Evolutionary conservation across 176 grass and related monocot species (phyloP), one percentile per base, ranked within the genome.

Genomic region (Juncus inflexus): DNA sequence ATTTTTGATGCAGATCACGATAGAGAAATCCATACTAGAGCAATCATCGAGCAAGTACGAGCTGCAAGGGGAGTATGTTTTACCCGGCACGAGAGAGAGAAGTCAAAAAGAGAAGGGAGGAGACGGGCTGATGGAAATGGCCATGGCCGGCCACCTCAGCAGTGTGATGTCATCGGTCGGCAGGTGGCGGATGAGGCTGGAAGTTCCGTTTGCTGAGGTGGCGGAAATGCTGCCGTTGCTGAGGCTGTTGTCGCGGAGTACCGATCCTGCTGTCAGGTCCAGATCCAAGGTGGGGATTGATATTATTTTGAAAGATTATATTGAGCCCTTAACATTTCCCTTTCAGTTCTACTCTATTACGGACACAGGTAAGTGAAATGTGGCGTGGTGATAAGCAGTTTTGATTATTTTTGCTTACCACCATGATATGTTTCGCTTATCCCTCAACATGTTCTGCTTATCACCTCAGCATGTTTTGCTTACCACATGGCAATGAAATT

Each of bases 151-250:
- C 64, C 94, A 97, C 86, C 74, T 97, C 73, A 83, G 88, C 62
- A 97, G 75, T 35, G 74, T 91, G 62, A 97, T 97, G 77, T 97
- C 94, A 75, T 97, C 94, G 15, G 87, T 97, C 75, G 94, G 94
- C 16, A 86, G 94, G 72, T 97, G 94, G 94, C 74, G 94, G 64
- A 85, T 97, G 83, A 84, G 94, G 77, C 55, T 97, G 56, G 94
- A 97, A 82, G 94, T 91, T 74, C 94, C 94, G 9, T 80, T 66
- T 62, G 94, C 94, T 77, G 88, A 97, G 88, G 85, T 91, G 80
- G 85, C 87, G 83, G 94, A 97, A 84, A 97, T 97, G 75, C 88
- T 97, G 84, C 94, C 94, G 70, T 77, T 97, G 74, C 87, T 87
- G 67, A 89, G 85, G 65, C 88, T 97, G 66, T 80, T 97, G 69